Percentiles rank a stretch among this genome's conserved stretches.
Conservation (phyloP, 768 basidiomycete genomes). For the Phanerodontia chrysosporium region DNA sequence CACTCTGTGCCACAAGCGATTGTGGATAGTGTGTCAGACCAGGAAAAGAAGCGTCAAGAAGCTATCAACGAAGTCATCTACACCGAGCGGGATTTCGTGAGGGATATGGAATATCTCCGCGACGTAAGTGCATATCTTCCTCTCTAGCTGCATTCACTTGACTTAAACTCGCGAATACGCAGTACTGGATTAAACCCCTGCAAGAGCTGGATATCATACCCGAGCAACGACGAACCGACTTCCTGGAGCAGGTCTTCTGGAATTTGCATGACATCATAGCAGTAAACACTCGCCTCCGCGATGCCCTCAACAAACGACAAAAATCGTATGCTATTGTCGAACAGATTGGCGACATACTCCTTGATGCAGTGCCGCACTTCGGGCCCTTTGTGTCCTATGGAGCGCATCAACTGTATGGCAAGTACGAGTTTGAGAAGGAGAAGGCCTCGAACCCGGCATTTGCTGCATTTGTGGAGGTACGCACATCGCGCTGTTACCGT, state of each 20-base stretch:
- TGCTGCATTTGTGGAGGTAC: constrained; percentile 91
- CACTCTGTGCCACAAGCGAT: constrained; percentile 95
- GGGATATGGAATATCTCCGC: constrained; percentile 96
- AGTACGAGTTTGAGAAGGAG: constrained; percentile 99
- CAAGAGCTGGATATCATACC: constrained; percentile 77
- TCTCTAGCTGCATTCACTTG: neutral
- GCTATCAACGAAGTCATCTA: constrained; percentile 96
- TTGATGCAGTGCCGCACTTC: constrained; percentile 84
- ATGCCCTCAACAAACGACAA: constrained; percentile 91
- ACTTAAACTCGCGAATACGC: constrained; percentile 5
- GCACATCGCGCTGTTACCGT: constrained; percentile 21
- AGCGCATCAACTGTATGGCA: constrained; percentile 94
- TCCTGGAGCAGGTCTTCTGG: constrained; percentile 96
- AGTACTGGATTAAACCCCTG: constrained; percentile 90
- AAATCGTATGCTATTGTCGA: constrained; percentile 94
- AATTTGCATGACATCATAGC: constrained; percentile 91
- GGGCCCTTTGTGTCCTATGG: constrained; percentile 94
- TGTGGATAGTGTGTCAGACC: constrained; percentile 85
- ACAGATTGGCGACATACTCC: constrained; percentile 84
- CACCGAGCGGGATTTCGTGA: constrained; percentile 96
- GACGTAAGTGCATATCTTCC: constrained; percentile 54
- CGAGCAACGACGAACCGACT: constrained; percentile 69
- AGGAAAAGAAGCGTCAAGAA: constrained; percentile 94
- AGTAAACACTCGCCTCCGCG: constrained; percentile 88
- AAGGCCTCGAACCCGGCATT: constrained; percentile 90